Evolutionary conservation across 345 rosid species (phyloP).

Genomic region (Eucalyptus paniculata): DNA sequence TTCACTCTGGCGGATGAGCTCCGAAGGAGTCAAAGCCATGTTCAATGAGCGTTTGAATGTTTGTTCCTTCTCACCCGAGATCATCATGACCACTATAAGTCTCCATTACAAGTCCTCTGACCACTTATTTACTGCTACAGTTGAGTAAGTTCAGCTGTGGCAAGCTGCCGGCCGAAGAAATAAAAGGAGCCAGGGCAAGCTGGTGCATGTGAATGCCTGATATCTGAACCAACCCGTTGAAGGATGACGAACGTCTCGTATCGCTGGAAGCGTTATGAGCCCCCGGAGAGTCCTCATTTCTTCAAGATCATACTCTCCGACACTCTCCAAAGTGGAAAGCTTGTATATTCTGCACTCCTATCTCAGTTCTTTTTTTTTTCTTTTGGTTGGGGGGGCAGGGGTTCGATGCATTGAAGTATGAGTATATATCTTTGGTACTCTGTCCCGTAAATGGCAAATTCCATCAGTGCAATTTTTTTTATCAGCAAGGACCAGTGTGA

Average conservation of each 20-base stretch:
- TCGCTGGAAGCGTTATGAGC: background rate
- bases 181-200: background rate
- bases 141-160: background rate
- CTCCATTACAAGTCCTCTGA: background rate
- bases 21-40: no score
- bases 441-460: background rate
- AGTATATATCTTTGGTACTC: background rate
- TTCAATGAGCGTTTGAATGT: background rate
- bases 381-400: rapidly evolving
- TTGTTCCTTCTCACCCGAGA: background rate
- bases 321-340: background rate
- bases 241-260: background rate
- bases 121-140: background rate
- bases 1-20: background rate
- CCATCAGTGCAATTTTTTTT: background rate
- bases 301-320: background rate
- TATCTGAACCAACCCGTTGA: background rate
- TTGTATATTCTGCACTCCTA: background rate
- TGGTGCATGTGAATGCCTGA: background rate
- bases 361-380: background rate
- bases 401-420: background rate
- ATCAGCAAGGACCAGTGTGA: background rate
- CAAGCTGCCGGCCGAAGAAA: background rate
- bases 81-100: background rate
- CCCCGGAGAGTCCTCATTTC: background rate